Percentiles rank a stretch among this genome's conserved stretches.
Evolutionary conservation across 179 eudicot genomes (phyloP).

Genomic region (Heliamphora ciliata): DNA sequence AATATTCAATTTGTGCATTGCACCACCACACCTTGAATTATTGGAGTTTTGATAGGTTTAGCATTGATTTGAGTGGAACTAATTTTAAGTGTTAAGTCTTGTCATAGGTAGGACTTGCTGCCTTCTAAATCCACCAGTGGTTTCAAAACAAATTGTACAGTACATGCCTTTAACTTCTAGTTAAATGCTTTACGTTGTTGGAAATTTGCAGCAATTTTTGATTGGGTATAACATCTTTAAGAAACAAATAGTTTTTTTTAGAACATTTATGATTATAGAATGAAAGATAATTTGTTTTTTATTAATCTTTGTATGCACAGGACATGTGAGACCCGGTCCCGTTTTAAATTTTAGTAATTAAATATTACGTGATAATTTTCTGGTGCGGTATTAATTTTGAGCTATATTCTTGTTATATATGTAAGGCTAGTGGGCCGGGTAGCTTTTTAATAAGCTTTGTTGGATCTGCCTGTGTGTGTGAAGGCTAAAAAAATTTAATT

Average conservation of each 20-base stretch:
- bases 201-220: background rate
- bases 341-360: too few species aligned
- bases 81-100: conserved; percentile 11
- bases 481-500: too few species aligned
- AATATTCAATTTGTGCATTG: background rate
- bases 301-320: too few species aligned
- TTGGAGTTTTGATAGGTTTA: background rate
- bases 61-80: background rate
- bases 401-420: too few species aligned
- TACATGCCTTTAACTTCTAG: background rate
- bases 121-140: background rate
- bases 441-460: too few species aligned
- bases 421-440: too few species aligned
- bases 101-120: background rate
- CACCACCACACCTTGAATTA: background rate
- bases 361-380: too few species aligned
- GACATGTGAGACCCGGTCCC: too few species aligned
- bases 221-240: background rate
- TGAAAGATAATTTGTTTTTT: too few species aligned
- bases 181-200: background rate
- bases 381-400: too few species aligned
- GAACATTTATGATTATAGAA: too few species aligned
- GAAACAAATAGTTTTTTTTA: background rate
- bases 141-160: background rate
- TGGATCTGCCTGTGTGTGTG: too few species aligned